Conservation (phyloP, 2,329 filamentous ascomycete species). For the Apiospora malaysiana region DNA sequence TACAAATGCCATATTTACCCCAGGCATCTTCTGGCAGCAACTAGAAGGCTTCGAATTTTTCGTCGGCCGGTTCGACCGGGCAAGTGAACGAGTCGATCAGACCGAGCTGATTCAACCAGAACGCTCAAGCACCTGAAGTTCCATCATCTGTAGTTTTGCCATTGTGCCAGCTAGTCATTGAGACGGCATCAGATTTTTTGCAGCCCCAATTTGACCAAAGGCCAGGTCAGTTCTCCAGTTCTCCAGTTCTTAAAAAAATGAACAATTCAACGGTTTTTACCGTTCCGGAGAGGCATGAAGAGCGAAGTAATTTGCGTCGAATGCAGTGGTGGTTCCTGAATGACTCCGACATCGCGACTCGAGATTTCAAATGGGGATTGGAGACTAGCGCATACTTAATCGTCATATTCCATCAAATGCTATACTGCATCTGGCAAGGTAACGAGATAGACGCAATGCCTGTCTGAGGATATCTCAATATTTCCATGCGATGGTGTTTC, state of each 20-base stretch:
- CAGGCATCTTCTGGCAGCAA: background rate
- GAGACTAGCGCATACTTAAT: background rate
- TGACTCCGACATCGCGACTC: conserved; percentile 10
- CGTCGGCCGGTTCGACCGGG: background rate
- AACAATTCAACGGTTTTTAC: background rate
- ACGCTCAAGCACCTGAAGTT: background rate
- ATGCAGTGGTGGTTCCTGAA: background rate
- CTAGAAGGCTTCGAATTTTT: background rate
- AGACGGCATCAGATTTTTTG: background rate
- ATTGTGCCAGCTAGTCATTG: conserved; percentile 5
- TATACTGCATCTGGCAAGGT: background rate
- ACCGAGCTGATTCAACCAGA: background rate
- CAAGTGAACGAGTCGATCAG: background rate
- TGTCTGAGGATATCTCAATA: background rate
- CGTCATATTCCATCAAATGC: background rate
- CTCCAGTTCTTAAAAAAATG: background rate
- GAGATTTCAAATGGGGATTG: background rate
- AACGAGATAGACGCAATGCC: too few species aligned
- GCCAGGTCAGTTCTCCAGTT: background rate
- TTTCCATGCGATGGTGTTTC: background rate
- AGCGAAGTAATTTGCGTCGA: background rate
- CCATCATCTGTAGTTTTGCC: background rate
- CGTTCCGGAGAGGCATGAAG: background rate
- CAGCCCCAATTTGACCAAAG: background rate
- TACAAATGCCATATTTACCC: background rate